phyloP scores from a whole-genome alignment of 371 early-diverging fungal genomes.

The Mortierella sp. region DNA sequence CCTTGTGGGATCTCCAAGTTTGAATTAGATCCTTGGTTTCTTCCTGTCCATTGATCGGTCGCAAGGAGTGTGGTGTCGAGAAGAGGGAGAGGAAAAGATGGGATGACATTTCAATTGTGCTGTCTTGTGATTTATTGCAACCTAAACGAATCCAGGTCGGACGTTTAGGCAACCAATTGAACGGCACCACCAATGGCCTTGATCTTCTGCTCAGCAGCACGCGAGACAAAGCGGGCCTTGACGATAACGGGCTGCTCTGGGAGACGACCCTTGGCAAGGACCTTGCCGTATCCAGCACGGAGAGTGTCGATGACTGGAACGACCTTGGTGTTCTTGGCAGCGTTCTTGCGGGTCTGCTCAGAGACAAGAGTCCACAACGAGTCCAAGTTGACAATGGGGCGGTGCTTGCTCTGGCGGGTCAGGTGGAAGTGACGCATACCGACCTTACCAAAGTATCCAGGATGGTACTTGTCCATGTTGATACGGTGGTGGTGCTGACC shows the following conservation, averaged over 20 bases:
- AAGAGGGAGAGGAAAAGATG: too few species aligned
- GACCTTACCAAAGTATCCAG: slow-evolving; percentile 99
- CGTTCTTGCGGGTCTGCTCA: slow-evolving; percentile 89
- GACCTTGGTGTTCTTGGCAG: slow-evolving; percentile 86
- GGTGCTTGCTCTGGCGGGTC: slow-evolving; percentile 92
- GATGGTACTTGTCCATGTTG: slow-evolving; percentile 99
- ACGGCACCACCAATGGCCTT: slow-evolving; percentile 96
- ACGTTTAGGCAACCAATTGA: slow-evolving; percentile 58
- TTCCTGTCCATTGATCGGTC: too few species aligned
- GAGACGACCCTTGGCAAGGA: slow-evolving; percentile 95
- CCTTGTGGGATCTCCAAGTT: too few species aligned
- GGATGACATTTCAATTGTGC: slow-evolving; percentile 7
- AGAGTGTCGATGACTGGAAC: slow-evolving; percentile 96
- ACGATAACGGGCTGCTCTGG: slow-evolving; percentile 96
- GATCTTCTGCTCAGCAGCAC: slow-evolving; percentile 98
- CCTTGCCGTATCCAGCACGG: slow-evolving; percentile 96
- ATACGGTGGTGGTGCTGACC: slow-evolving; percentile 99
- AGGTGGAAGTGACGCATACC: slow-evolving; percentile 99
- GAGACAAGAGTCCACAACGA: slow-evolving; percentile 96
- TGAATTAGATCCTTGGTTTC: too few species aligned
- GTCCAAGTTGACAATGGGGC: slow-evolving; percentile 93
- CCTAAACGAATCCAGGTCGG: not conserved
- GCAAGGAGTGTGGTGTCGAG: too few species aligned
- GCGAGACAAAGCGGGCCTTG: slow-evolving; percentile 96
- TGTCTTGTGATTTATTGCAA: slow-evolving; percentile 20